A percentile compares a stretch with the other conserved stretches of the same genome.
phyloP scores from a whole-genome alignment of 2,329 filamentous ascomycete genomes.

The Lasiodiplodia theobromae region DNA sequence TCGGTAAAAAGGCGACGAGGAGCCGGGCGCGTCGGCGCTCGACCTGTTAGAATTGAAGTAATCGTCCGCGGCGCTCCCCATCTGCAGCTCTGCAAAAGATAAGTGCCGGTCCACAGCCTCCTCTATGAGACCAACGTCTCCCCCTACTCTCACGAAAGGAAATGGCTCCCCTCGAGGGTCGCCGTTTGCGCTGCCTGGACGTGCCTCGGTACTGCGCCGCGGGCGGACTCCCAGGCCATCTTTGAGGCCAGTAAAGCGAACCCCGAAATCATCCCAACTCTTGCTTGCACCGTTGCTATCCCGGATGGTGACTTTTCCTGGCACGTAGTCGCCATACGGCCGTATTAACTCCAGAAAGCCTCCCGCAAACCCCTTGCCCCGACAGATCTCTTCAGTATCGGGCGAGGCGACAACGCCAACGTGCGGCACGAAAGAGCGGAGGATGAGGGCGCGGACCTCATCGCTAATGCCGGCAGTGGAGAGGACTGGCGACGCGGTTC shows the following conservation, averaged over 20 bases:
- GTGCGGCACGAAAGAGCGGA: conserved; percentile 87
- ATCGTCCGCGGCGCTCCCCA: conserved; percentile 40
- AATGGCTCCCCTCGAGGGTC: conserved; percentile 15
- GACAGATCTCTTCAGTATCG: conserved; percentile 81
- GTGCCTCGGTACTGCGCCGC: conserved; percentile 49
- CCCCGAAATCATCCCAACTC: conserved; percentile 86
- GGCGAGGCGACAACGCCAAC: conserved; percentile 85
- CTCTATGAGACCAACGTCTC: conserved; percentile 74
- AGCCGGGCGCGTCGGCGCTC: conserved; percentile 37
- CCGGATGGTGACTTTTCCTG: conserved; percentile 86
- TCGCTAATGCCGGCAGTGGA: conserved; percentile 52
- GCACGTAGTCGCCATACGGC: conserved; percentile 87
- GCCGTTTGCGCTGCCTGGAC: conserved; percentile 36
- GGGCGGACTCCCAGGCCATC: conserved; percentile 54
- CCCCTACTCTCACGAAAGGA: conserved; percentile 53
- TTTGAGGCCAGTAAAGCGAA: conserved; percentile 81
- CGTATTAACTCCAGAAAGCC: conserved; percentile 86
- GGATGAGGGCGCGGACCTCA: conserved; percentile 70
- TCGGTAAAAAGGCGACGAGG: conserved; percentile 79
- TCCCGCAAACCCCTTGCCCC: conserved; percentile 81
- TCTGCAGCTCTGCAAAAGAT: conserved; percentile 71
- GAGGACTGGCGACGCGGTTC: conserved; percentile 46
- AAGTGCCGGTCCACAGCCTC: conserved; percentile 81
- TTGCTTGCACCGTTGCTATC: conserved; percentile 88
- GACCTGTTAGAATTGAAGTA: conserved; percentile 52